These are phyloP conservation scores for Candida tropicalis DNA, from an alignment of 1,139 yeast genomes.

Conservation along the genomic window DNA sequence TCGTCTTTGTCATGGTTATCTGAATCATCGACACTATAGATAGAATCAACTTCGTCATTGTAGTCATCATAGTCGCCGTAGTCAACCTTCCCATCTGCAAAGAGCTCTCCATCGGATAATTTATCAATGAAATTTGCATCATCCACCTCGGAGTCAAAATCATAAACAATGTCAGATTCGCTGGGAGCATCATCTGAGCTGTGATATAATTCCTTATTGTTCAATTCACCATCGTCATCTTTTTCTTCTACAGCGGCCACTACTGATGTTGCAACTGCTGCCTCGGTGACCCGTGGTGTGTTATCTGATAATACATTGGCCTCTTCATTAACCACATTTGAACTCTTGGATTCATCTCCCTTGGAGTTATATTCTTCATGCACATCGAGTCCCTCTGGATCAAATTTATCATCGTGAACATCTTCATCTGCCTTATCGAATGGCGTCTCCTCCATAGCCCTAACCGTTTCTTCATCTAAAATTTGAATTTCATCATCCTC, in stretches of 20 bases:
- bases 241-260: constrained; percentile 6
- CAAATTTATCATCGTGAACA: constrained; percentile 4
- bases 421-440: constrained; percentile 5
- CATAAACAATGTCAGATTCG: constrained; percentile 7
- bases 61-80: neutral
- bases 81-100: neutral
- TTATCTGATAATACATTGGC: too few relatives aligned
- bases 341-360: neutral
- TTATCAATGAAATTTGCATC: neutral
- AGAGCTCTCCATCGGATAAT: neutral
- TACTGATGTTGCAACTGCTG: too few relatives aligned
- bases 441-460: constrained; percentile 1
- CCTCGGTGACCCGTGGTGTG: too few relatives aligned
- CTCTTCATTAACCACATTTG: neutral
- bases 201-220: constrained; percentile 1
- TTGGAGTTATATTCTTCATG: neutral
- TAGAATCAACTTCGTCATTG: neutral
- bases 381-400: neutral
- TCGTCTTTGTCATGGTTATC: neutral
- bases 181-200: constrained; percentile 11
- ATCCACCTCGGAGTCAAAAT: neutral
- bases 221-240: constrained; percentile 6
- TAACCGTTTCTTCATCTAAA: neutral
- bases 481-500: constrained; percentile 9
- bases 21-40: neutral